Evolutionary conservation across 2,329 filamentous ascomycete genomes (phyloP).

Genomic region (Paraphoma chrysanthemicola): DNA sequence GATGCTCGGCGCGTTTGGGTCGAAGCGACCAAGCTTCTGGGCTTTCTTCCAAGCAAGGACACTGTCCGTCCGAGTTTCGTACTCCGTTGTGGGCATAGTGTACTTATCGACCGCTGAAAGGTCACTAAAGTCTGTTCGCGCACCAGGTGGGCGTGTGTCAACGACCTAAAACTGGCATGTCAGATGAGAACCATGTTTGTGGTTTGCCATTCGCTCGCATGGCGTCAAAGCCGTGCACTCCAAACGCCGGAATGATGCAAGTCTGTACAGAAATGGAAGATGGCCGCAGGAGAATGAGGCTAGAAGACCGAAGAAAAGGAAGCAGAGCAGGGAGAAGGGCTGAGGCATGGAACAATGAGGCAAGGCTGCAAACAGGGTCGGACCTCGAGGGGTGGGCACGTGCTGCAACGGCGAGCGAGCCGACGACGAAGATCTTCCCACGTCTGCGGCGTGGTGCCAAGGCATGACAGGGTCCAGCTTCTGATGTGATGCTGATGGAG

Average conservation of each 20-base stretch:
- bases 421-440: conserved; percentile 10
- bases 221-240: background rate
- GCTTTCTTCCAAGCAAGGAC: conserved; percentile 95
- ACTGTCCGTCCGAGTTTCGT: conserved; percentile 84
- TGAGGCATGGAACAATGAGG: background rate
- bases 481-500: conserved; percentile 5
- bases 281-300: conserved; percentile 12
- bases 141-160: conserved; percentile 78
- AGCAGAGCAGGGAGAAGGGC: conserved; percentile 12
- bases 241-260: background rate
- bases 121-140: conserved; percentile 82
- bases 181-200: conserved; percentile 26
- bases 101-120: conserved; percentile 86
- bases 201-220: conserved; percentile 16
- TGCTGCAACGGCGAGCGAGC: conserved; percentile 17
- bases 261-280: conserved; percentile 19
- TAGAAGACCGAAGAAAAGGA: conserved; percentile 20
- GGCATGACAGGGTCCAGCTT: conserved; percentile 6
- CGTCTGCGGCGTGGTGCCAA: conserved; percentile 14
- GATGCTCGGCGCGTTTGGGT: conserved; percentile 78
- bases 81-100: conserved; percentile 82
- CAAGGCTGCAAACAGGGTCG: conserved; percentile 1
- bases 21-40: conserved; percentile 96
- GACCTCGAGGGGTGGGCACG: conserved; percentile 9
- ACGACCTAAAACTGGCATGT: conserved; percentile 64